These are phyloP conservation scores for Trichoderma asperellum DNA, from an alignment of 2,329 filamentous ascomycete species.

Conservation along the genomic window DNA sequence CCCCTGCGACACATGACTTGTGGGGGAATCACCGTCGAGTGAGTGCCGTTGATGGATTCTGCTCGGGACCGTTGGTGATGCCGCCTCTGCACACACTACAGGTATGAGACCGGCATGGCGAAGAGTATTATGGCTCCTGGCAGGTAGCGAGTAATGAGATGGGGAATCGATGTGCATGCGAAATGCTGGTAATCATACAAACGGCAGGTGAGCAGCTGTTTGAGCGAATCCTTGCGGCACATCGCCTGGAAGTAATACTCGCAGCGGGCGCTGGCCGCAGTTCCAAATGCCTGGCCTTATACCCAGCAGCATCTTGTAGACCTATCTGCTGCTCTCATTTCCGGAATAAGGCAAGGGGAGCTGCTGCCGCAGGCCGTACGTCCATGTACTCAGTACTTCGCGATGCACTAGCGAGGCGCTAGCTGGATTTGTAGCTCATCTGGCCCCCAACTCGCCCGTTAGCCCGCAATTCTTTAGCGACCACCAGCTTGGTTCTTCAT, in stretches of 20 bases:
- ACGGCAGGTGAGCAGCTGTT: background rate
- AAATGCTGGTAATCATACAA: background rate
- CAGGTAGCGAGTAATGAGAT: background rate
- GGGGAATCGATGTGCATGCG: background rate
- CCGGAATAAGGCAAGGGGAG: background rate
- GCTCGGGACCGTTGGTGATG: background rate
- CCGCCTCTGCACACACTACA: background rate
- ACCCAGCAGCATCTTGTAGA: background rate
- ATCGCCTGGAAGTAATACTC: background rate
- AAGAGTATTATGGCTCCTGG: background rate
- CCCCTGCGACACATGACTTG: slow-evolving; percentile 14
- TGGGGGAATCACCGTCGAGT: slow-evolving; percentile 1
- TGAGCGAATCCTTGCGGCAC: background rate
- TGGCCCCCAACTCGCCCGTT: slow-evolving; percentile 19
- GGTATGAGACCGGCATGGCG: background rate
- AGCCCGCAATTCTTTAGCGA: slow-evolving; percentile 22
- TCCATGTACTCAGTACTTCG: background rate
- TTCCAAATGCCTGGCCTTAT: background rate
- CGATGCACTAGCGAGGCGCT: background rate
- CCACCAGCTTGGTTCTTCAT: slow-evolving; percentile 9
- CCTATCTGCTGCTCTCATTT: background rate
- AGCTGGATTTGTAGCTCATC: background rate
- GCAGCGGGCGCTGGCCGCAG: background rate
- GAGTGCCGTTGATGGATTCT: background rate
- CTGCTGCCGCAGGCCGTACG: background rate